Conservation (phyloP, 768 basidiomycete species). For the Sarcodon sp. region DNA sequence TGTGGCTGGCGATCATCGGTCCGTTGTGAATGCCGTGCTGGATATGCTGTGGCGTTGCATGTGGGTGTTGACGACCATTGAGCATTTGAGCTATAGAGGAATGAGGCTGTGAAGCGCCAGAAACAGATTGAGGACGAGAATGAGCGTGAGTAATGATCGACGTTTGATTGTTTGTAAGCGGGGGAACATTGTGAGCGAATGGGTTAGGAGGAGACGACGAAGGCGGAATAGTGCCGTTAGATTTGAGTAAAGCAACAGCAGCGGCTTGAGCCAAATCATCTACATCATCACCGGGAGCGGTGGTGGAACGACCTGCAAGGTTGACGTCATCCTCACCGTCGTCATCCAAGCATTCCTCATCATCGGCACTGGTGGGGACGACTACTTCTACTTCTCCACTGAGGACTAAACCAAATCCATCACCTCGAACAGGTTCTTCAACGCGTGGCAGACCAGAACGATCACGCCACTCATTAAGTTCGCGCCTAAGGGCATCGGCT, state of each 20-base stretch:
- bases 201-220: conserved; percentile 10
- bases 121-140: conserved; percentile 1
- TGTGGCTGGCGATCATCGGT: conserved; percentile 28
- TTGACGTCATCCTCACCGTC: conserved; percentile 29
- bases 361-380: conserved; percentile 29
- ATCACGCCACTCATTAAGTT: conserved; percentile 90
- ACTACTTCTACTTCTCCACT: conserved; percentile 61
- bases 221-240: conserved; percentile 7
- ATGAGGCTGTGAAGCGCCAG: not conserved
- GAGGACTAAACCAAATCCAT: conserved; percentile 61
- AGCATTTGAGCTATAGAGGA: not conserved
- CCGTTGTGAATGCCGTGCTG: conserved; percentile 14
- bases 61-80: conserved; percentile 14
- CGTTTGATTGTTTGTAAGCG: conserved; percentile 5
- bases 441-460: conserved; percentile 57
- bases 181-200: conserved; percentile 21
- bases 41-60: conserved; percentile 19
- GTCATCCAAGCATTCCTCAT: conserved; percentile 45
- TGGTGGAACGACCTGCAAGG: conserved; percentile 11
- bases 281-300: conserved; percentile 10
- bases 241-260: conserved; percentile 23
- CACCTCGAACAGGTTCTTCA: conserved; percentile 62
- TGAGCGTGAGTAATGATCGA: conserved; percentile 1
- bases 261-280: conserved; percentile 18
- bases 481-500: conserved; percentile 75